Percentiles rank a stretch among this genome's conserved stretches.
These are phyloP conservation scores for Podospora pseudocomata DNA, from an alignment of 495 filamentous ascomycete genomes.

Conservation along the genomic window DNA sequence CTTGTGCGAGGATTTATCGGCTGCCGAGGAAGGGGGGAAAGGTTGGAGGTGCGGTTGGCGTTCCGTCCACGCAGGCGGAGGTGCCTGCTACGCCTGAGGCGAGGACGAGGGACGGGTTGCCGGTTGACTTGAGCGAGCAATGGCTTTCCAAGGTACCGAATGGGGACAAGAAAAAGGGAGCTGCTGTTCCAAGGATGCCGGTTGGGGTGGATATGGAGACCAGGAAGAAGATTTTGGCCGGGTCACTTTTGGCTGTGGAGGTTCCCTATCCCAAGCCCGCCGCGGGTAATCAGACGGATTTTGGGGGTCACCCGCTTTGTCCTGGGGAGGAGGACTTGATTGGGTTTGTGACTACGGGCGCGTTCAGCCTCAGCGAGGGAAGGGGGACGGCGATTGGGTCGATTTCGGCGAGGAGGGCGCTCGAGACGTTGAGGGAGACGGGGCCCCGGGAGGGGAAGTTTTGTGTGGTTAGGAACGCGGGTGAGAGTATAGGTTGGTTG, in stretches of 20 bases:
- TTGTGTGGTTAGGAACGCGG: constrained; percentile 78
- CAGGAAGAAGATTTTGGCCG: constrained; percentile 51
- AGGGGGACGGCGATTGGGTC: constrained; percentile 71
- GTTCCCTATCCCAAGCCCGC: constrained; percentile 24
- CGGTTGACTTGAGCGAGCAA: constrained; percentile 39
- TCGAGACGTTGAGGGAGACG: constrained; percentile 22
- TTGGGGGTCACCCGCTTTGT: constrained; percentile 57
- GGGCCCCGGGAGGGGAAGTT: constrained; percentile 42
- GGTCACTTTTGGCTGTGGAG: constrained; percentile 43
- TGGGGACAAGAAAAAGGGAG: constrained; percentile 13
- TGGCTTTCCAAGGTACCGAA: constrained; percentile 40
- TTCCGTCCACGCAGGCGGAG: constrained; percentile 35
- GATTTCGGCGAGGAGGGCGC: constrained; percentile 58
- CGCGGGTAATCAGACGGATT: constrained; percentile 30
- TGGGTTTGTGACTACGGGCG: constrained; percentile 86
- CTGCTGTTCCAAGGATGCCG: constrained; percentile 18
- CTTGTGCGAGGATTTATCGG: constrained; percentile 47
- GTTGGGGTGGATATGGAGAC: constrained; percentile 35
- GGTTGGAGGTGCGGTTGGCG: not conserved
- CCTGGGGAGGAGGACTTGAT: constrained; percentile 76
- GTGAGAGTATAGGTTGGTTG: constrained; percentile 70
- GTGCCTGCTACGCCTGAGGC: constrained; percentile 37
- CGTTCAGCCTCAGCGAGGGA: constrained; percentile 76
- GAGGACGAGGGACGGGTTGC: constrained; percentile 28
- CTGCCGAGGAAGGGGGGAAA: constrained; percentile 29